phyloP scores from a whole-genome alignment of 176 grass and related monocot genomes.

The Lolium perenne region DNA sequence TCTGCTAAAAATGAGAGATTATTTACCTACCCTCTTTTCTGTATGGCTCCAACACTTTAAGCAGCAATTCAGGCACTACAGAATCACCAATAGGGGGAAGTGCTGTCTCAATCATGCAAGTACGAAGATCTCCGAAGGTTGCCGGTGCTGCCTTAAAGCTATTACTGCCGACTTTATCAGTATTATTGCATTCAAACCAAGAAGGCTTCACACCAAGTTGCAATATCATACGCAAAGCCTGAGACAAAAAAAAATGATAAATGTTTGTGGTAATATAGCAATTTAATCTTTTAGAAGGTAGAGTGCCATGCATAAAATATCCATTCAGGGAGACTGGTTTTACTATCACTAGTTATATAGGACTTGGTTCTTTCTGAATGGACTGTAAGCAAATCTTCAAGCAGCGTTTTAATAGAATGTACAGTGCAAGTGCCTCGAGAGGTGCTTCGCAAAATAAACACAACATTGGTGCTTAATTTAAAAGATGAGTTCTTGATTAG shows the following conservation, averaged over 20 bases:
- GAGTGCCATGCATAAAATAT: not conserved
- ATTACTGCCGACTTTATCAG: slow-evolving; percentile 42
- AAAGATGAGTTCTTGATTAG: not conserved
- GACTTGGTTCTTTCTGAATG: slow-evolving; percentile 25
- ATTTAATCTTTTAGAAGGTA: slow-evolving; percentile 28
- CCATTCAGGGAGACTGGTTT: slow-evolving; percentile 34
- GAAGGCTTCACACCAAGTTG: slow-evolving; percentile 92
- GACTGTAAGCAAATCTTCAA: slow-evolving; percentile 33
- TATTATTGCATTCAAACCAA: slow-evolving; percentile 77
- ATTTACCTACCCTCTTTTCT: slow-evolving; percentile 74
- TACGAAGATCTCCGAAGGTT: slow-evolving; percentile 74
- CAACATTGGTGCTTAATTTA: not conserved
- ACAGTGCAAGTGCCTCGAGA: not conserved
- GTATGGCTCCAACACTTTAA: slow-evolving; percentile 96
- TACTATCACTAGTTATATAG: slow-evolving; percentile 29
- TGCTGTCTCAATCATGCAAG: slow-evolving; percentile 89
- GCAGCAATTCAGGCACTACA: slow-evolving; percentile 93
- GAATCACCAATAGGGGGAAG: slow-evolving; percentile 85
- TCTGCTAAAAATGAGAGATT: slow-evolving; percentile 13
- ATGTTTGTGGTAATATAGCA: not conserved
- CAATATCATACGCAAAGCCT: slow-evolving; percentile 94
- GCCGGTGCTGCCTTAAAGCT: slow-evolving; percentile 51
- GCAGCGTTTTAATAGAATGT: not conserved
- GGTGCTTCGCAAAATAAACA: not conserved
- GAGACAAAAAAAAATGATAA: slow-evolving; percentile 26